Evolutionary conservation across 768 basidiomycete genomes (phyloP), one percentile per base, ranked within the genome.

Genomic region (Rubroboletus pulcherrimus): DNA sequence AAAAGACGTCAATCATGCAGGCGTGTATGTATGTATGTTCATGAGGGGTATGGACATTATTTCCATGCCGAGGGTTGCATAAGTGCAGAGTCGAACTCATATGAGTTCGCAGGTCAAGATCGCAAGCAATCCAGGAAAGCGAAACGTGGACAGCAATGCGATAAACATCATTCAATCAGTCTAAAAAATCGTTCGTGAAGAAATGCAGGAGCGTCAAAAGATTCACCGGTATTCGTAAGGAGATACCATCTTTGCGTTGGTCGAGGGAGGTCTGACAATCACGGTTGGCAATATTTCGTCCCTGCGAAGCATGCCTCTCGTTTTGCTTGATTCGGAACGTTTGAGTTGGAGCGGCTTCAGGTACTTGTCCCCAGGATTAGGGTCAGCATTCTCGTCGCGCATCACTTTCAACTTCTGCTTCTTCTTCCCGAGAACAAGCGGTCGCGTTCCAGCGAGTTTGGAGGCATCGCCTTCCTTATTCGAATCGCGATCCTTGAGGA

Each of bases 321-420:
- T 69, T 70, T 82, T 86, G 66, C 75, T 77, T 34, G 86, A 87
- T 58, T 87, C 85, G 35, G 81, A 84, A 59, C 85, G 75, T 45
- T 73, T 74, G 56, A 89, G 81, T 59, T 74, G 80, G 62, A 87
- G 71, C 57, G 83, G 78, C 76, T 80, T 85, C 71, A 85, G 61
- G 61, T 77, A 75, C 68, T 77, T 79, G 69, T 70, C 77, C 60
- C 67, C 71, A 58, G 68, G 71, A 60, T 64, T 56, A 54, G 70
- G 65, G 48, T 56, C 53, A 11, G 61, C 71, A 64, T 75, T 71
- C 58, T 77, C 73, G 57, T 79, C 63, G 10, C 41, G 42, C 10
- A 50, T 47, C 54, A 59, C 66, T 57, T 71, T 73, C 53, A 65
- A 59, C 59, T 78, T 77, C 51, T 57, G 61, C 59, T 78, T 85